phyloP scores from a whole-genome alignment of 108 stramenopile species.

The Discostella stelligeroides region DNA sequence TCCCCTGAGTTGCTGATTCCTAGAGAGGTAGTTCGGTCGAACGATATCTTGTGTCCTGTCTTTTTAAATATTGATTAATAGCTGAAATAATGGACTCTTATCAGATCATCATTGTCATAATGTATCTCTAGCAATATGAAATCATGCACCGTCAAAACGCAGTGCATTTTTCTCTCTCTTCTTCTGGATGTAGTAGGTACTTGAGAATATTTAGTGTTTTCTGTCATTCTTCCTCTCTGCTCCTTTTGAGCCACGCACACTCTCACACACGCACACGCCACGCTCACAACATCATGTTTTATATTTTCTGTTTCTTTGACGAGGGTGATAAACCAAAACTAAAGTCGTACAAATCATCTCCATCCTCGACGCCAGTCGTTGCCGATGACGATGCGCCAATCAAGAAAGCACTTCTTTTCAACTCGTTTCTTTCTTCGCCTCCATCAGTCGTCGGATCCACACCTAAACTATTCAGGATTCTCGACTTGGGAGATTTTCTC shows the following conservation, averaged over 20 bases:
- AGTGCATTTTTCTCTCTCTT: no score
- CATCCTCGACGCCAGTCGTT: slow-evolving; percentile 36
- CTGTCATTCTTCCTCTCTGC: not conserved
- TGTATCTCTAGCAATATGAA: no score
- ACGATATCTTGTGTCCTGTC: slow-evolving; percentile 6
- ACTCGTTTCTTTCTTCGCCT: slow-evolving; percentile 38
- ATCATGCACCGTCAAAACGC: no score
- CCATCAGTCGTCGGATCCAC: not conserved
- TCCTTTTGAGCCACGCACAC: not conserved
- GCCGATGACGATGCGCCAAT: slow-evolving; percentile 48
- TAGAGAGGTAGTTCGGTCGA: not conserved
- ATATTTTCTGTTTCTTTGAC: slow-evolving; percentile 38
- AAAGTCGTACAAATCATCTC: slow-evolving; percentile 75
- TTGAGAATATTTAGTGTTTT: no score
- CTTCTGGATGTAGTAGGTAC: no score
- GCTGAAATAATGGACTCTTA: not conserved
- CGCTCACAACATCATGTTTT: no score
- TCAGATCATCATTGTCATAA: not conserved
- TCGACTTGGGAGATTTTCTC: slow-evolving; percentile 33
- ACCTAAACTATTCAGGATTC: not conserved
- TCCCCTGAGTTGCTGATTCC: no score
- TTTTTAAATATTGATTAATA: no score
- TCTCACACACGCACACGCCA: slow-evolving; percentile 6
- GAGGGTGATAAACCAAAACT: slow-evolving; percentile 53
- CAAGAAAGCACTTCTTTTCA: slow-evolving; percentile 69